Conservation (phyloP, 2,329 filamentous ascomycete genomes). For the Drechslera avenae region DNA sequence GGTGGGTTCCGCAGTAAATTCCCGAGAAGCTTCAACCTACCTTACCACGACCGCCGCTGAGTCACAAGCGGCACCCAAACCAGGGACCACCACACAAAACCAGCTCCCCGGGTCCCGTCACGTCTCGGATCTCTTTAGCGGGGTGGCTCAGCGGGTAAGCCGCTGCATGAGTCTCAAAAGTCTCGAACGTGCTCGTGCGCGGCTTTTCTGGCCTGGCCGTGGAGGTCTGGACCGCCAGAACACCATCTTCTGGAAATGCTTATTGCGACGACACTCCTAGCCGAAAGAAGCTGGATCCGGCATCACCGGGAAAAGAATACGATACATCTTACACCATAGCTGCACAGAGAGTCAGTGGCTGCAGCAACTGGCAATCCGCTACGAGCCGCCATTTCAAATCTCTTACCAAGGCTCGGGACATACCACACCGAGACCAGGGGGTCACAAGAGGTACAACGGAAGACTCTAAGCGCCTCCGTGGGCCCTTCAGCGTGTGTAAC, state of each 20-base stretch:
- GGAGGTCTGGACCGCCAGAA: conserved; percentile 38
- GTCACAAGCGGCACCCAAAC: conserved; percentile 17
- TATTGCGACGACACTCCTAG: conserved; percentile 40
- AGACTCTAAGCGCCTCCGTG: background rate
- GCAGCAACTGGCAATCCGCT: too few species aligned
- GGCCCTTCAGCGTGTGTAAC: background rate
- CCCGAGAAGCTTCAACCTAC: conserved; percentile 17
- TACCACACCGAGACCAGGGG: too few species aligned
- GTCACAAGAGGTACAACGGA: background rate
- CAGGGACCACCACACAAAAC: conserved; percentile 19
- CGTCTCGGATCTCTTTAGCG: conserved; percentile 29
- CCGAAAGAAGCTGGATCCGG: background rate
- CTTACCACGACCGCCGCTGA: conserved; percentile 19
- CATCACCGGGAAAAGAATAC: background rate
- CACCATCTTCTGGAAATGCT: conserved; percentile 35
- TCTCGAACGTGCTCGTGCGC: conserved; percentile 26
- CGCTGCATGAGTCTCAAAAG: conserved; percentile 22
- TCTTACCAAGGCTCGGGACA: too few species aligned
- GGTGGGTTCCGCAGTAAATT: conserved; percentile 15
- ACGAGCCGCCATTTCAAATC: too few species aligned
- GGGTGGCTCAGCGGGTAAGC: conserved; percentile 33
- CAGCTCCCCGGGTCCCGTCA: conserved; percentile 22
- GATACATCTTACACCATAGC: background rate
- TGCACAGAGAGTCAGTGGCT: too few species aligned
- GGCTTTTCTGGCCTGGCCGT: conserved; percentile 20